Conservation (phyloP, 106 monocot genomes). For the Alisma plantagoaquatica region DNA sequence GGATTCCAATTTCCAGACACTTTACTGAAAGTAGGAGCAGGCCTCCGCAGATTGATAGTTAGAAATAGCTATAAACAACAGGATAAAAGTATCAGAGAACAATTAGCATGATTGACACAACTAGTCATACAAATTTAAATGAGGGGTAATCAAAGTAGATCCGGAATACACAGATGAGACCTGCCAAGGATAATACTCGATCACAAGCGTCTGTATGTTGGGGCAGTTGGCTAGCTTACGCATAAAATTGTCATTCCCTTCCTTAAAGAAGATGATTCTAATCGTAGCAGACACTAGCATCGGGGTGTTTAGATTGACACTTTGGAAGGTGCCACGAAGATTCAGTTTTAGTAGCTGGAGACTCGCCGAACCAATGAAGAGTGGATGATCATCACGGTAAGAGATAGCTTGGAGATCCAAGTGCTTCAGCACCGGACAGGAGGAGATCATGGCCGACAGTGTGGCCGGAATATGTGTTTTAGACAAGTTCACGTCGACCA, state of each 20-base stretch:
- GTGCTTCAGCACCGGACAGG: not conserved
- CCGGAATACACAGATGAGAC: not conserved
- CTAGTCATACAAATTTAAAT: not conserved
- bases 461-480: too few species aligned
- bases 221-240: too few species aligned
- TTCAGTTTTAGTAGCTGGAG: not conserved
- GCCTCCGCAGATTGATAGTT: not conserved
- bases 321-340: not conserved
- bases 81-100: not conserved
- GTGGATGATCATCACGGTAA: not conserved
- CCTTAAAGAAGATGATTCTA: not conserved
- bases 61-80: not conserved
- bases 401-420: not conserved
- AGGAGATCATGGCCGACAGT: not conserved
- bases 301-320: not conserved
- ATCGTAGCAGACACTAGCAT: not conserved
- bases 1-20: not conserved
- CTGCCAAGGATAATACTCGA: not conserved
- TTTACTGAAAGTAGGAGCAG: not conserved
- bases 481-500: too few species aligned
- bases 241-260: not conserved
- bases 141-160: not conserved
- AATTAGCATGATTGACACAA: not conserved
- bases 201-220: not conserved
- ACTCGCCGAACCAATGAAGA: not conserved